Conservation (phyloP, 2,329 filamentous ascomycete genomes). For the Ophiostoma perfectum region DNA sequence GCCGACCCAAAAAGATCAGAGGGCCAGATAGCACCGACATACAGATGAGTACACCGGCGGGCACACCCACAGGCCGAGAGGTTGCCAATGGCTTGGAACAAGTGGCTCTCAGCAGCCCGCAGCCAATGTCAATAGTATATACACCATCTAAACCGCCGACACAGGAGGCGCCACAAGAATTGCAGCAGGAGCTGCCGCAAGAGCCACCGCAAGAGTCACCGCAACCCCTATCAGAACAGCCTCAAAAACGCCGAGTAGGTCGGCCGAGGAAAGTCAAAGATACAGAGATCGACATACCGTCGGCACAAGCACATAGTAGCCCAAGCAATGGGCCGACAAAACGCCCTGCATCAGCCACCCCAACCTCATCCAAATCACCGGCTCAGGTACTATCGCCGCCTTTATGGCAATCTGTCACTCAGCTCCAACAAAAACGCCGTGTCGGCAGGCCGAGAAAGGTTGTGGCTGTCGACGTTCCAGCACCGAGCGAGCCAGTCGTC, state of each 20-base stretch:
- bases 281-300: not conserved
- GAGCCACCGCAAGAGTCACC: no score
- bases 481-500: not conserved
- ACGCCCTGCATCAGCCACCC: not conserved
- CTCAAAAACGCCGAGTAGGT: not conserved
- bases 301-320: not conserved
- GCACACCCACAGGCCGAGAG: no score
- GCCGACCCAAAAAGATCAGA: not conserved
- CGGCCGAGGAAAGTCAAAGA: not conserved
- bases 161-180: not conserved
- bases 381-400: constrained; percentile 4
- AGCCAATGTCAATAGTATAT: not conserved
- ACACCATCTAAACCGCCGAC: not conserved
- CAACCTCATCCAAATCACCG: not conserved
- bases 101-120: not conserved
- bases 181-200: no score
- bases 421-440: not conserved
- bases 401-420: constrained; percentile 1
- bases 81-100: no score
- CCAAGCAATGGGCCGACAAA: not conserved
- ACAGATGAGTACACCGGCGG: not conserved
- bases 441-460: not conserved
- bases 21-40: not conserved
- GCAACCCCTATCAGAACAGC: not conserved
- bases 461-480: no score